Conservation (phyloP, 768 basidiomycete genomes). For the Russula brevipes region DNA sequence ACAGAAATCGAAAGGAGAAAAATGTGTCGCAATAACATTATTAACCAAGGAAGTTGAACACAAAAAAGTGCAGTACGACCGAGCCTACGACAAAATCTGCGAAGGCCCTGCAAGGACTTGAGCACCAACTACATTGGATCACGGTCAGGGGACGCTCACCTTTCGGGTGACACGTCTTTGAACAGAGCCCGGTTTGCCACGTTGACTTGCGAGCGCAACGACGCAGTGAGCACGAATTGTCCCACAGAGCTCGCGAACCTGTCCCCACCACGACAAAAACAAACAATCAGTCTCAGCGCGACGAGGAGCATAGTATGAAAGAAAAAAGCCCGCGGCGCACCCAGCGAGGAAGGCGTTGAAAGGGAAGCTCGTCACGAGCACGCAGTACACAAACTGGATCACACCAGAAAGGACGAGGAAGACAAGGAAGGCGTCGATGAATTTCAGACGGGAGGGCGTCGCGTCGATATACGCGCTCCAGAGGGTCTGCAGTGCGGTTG, state of each 20-base stretch:
- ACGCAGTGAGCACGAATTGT: slow-evolving; percentile 94
- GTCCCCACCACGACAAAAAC: not conserved
- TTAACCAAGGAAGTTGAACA: slow-evolving; percentile 95
- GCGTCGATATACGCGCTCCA: slow-evolving; percentile 72
- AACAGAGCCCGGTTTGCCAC: slow-evolving; percentile 77
- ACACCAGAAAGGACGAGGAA: slow-evolving; percentile 91
- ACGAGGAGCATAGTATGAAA: not conserved
- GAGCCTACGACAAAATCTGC: slow-evolving; percentile 96
- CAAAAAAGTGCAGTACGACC: slow-evolving; percentile 95
- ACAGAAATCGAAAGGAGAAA: not conserved
- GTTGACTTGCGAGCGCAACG: slow-evolving; percentile 87
- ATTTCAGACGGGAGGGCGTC: slow-evolving; percentile 82
- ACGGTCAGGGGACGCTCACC: slow-evolving; percentile 46
- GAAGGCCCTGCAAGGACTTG: slow-evolving; percentile 64
- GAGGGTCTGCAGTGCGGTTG: slow-evolving; percentile 47
- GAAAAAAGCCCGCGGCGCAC: slow-evolving; percentile 43
- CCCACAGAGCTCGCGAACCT: slow-evolving; percentile 93
- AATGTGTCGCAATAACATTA: slow-evolving; percentile 5
- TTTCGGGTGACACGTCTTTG: slow-evolving; percentile 88
- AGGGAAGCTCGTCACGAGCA: slow-evolving; percentile 87
- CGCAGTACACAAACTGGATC: slow-evolving; percentile 86
- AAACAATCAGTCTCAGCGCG: not conserved
- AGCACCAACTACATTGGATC: not conserved
- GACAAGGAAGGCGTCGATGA: slow-evolving; percentile 87
- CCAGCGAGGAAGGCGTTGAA: slow-evolving; percentile 97